Evolutionary conservation across 1,139 yeast species (phyloP), one percentile per base, ranked within the genome.

Genomic region (Kodamaea plutei): DNA sequence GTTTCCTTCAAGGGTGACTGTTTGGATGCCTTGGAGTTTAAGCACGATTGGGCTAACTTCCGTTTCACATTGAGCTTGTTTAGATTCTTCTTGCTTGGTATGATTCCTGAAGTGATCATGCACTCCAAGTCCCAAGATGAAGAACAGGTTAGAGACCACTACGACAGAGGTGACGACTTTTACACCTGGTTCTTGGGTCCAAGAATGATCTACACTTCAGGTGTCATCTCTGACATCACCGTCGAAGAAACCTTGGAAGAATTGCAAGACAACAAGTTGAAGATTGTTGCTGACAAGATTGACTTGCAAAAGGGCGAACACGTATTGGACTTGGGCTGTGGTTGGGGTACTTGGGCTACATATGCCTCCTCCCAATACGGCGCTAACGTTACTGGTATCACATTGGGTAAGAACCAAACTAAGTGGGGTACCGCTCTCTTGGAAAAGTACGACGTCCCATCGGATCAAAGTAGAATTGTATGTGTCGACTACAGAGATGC

Each of bases 141-240:
- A 66, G 96, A 87, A 62, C 96, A 87, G 64, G 96, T 87, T 36
- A 79, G 95, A 61, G 96, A 83, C 52, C 95, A 88, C 64, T 87
- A 87, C 61, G 96, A 88, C 67, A 84, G 96, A 49, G 96, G 96
- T 61, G 96, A 87, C 56, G 96, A 88, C 62, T 87, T 88, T 61
- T 88, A 87, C 75, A 67, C 88, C 35, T 87, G 94, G 93, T 87
- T 87, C 67, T 70, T 87, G 48, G 96, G 96, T 36, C 94, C 95
- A 44, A 79, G 96, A 61, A 87, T 87, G 96, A 73, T 87, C 56
- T 88, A 87, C 64, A 88, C 96, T 28, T 79, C 93, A 20, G 96
- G 96, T 54, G 67, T 84, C 35, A 80, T 88, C 51, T 59, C 78
- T 38, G 95, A 87, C 56, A 79, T 78, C 50, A 65, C 69, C 42